Base-by-base conservation (phyloP, 2,329 filamentous ascomycete genomes). In the Penicillium sp. region DNA sequence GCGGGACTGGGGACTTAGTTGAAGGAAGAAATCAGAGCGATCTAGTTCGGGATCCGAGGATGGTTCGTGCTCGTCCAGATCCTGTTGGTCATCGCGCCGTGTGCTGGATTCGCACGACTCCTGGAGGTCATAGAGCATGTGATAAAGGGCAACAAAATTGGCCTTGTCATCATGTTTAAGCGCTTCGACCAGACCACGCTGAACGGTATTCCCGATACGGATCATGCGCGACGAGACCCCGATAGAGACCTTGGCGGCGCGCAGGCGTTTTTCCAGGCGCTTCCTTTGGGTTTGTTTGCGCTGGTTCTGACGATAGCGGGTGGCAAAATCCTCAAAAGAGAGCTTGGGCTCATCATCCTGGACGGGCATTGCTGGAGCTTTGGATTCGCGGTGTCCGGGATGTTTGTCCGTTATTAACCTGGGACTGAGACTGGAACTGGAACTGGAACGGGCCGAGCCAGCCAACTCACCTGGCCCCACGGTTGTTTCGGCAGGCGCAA, bases 1-100 rank as follows among this genome's bases (percentile, higher is more conserved):
- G 63, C 87, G 78, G 46, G 88, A 82, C 52, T 85, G 82, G 46
- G 81, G 75, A 42, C 89, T 87, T 40, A 97, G 79, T 61, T 89
- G 83, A 64, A 86, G 58, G 45, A 71, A 66, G 50, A 74, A 73
- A 49, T 67, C 67, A 44, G 61, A 60, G 39, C 51, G 63, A 46
- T 61, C 60, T 49, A 61, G 46, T 28, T 61, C 52, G 44, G 64
- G 74, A 73, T 55, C 72, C 68, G 52, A 26, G 24, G 24, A 49
- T 44, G 49, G 49, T 29, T 60, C 47, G 38, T 51, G 60, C 32
- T 66, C 64, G 41, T 67, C 60, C 29, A 65, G 57, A 48, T 71
- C 69, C 50, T 63, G 58, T 26, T 26, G 24, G 24, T 59, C 61
- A 42, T 68, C 58, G 43, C 57, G 65, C 20, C 57, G 62, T 45